Percentiles rank a stretch among this genome's conserved stretches.
These are phyloP conservation scores for Sugiyamaella mastotermitis DNA, from an alignment of 805 yeast species.

Conservation along the genomic window DNA sequence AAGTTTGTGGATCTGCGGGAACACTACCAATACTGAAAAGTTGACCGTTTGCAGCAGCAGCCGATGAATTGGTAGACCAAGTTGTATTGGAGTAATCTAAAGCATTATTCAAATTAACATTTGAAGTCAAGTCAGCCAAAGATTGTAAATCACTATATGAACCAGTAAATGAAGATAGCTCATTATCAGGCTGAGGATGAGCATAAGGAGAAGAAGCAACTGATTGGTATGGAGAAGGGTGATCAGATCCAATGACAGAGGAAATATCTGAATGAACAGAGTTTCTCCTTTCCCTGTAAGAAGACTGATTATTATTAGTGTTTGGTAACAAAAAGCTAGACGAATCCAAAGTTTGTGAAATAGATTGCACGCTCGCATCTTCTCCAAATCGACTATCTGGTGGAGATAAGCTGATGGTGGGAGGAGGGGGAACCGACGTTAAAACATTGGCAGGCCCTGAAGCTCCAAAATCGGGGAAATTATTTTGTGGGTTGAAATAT, in stretches of 20 bases:
- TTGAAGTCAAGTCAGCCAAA: constrained; percentile 14
- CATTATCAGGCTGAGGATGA: not conserved
- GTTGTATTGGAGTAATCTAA: too few relatives aligned
- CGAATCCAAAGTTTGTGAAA: too few relatives aligned
- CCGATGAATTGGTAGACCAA: not conserved
- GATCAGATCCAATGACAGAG: constrained; percentile 4
- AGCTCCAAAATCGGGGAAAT: too few relatives aligned
- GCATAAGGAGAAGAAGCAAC: constrained; percentile 16
- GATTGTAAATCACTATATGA: constrained; percentile 3
- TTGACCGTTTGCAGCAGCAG: not conserved
- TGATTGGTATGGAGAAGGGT: constrained; percentile 16
- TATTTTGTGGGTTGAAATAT: too few relatives aligned
- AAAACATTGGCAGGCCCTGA: too few relatives aligned
- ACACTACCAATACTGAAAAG: too few relatives aligned
- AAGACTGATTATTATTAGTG: too few relatives aligned
- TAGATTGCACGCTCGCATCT: too few relatives aligned
- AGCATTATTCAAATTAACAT: not conserved
- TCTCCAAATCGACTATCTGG: constrained; percentile 3
- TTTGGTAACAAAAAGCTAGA: too few relatives aligned
- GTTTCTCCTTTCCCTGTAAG: constrained; percentile 4
- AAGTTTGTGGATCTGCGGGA: too few relatives aligned
- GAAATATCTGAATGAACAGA: constrained; percentile 15
- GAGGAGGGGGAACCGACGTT: constrained; percentile 3
- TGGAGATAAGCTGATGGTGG: constrained; percentile 8
- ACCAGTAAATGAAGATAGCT: not conserved